Evolutionary conservation across 768 basidiomycete genomes (phyloP).

Genomic region (Lactarius evosmus): DNA sequence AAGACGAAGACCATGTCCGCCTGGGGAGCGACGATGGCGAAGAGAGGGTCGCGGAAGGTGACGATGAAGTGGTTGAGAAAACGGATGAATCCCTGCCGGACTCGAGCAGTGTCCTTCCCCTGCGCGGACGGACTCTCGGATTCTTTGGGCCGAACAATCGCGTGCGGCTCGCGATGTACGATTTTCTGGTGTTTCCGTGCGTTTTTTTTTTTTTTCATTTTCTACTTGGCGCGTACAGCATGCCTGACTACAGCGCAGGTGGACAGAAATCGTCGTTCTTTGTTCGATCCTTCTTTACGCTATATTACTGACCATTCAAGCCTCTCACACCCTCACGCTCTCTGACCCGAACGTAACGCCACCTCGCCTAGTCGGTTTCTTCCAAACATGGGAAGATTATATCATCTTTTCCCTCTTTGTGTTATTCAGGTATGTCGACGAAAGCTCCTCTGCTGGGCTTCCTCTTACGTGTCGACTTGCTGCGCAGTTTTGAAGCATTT

Average conservation of each 20-base stretch:
- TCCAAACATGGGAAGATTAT: conserved; percentile 87
- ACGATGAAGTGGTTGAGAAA: conserved; percentile 37
- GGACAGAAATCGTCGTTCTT: conserved; percentile 85
- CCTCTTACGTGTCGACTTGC: conserved; percentile 17
- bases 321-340: conserved; percentile 51
- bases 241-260: conserved; percentile 42
- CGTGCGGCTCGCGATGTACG: conserved; percentile 61
- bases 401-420: conserved; percentile 80
- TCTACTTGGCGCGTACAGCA: background rate
- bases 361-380: conserved; percentile 64
- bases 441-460: background rate
- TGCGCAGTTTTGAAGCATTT: conserved; percentile 70
- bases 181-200: conserved; percentile 68
- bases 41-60: conserved; percentile 29
- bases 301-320: conserved; percentile 76
- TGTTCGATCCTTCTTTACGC: conserved; percentile 82
- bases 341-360: conserved; percentile 40
- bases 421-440: conserved; percentile 70
- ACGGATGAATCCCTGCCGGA: conserved; percentile 37
- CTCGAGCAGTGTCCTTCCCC: conserved; percentile 43
- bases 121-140: conserved; percentile 79
- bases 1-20: conserved; percentile 58
- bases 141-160: conserved; percentile 66
- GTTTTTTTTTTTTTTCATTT: conserved; percentile 35
- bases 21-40: conserved; percentile 41